These are phyloP conservation scores for Termitomyces sp. DNA, from an alignment of 768 basidiomycete genomes.

Conservation along the genomic window DNA sequence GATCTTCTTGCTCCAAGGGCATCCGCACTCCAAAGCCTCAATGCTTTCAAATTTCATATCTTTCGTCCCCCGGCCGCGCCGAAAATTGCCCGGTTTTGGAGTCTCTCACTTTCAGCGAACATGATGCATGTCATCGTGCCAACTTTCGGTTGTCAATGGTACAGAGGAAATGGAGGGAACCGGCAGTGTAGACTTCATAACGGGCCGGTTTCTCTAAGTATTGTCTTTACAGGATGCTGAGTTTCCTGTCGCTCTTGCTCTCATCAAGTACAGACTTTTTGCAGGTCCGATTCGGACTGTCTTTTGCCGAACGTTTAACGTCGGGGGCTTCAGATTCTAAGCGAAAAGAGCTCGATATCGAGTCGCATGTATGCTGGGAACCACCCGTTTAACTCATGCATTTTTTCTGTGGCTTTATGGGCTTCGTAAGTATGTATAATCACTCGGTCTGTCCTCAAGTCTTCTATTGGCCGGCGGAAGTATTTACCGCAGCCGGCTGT, in stretches of 20 bases:
- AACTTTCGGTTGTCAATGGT: background rate
- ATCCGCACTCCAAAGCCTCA: background rate
- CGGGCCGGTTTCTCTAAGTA: background rate
- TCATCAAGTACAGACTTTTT: background rate
- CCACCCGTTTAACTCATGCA: background rate
- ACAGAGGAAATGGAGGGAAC: background rate
- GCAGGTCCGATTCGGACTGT: background rate
- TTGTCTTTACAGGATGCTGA: background rate
- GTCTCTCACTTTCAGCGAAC: background rate
- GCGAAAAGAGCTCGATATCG: background rate
- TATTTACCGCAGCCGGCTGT: no score
- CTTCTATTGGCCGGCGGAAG: no score
- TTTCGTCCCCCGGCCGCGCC: no score
- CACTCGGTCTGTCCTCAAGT: no score
- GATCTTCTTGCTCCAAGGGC: background rate
- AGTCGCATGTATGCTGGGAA: background rate
- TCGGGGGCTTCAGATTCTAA: background rate
- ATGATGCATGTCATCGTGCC: background rate
- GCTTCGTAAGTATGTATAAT: background rate
- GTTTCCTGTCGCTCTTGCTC: background rate
- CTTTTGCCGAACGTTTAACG: background rate
- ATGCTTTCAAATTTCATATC: background rate
- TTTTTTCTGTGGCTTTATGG: background rate
- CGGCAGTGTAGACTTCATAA: background rate
- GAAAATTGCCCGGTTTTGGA: background rate